phyloP scores from a whole-genome alignment of 352 stramenopile genomes.

The Lagenidium sp. region DNA sequence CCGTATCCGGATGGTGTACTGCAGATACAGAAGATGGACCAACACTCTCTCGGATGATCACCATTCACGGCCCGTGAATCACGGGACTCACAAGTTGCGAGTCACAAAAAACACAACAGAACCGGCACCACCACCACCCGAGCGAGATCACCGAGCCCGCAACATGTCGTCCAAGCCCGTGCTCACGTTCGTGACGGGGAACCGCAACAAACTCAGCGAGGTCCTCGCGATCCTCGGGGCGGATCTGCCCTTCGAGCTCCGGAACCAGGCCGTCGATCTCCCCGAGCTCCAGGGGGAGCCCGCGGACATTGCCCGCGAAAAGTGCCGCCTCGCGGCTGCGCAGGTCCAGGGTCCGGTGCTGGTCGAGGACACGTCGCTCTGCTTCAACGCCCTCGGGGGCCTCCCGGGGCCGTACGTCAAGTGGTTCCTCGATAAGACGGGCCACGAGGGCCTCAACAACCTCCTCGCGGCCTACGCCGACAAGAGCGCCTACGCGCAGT shows the following conservation, averaged over 20 bases:
- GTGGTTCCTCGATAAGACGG: constrained; percentile 97
- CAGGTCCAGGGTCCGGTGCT: constrained; percentile 87
- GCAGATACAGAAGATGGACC: too few relatives aligned
- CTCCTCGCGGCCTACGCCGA: constrained; percentile 92
- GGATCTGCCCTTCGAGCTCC: constrained; percentile 88
- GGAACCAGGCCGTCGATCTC: constrained; percentile 92
- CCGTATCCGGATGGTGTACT: too few relatives aligned
- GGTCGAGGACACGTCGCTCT: constrained; percentile 96
- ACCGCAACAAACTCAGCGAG: constrained; percentile 81
- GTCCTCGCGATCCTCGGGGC: constrained; percentile 73
- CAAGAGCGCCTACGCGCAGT: constrained; percentile 95
- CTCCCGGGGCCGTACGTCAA: constrained; percentile 97
- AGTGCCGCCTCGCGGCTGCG: constrained; percentile 88
- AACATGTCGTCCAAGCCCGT: constrained; percentile 21
- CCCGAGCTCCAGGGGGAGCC: constrained; percentile 97
- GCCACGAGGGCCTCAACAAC: constrained; percentile 91
- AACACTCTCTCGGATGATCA: too few relatives aligned
- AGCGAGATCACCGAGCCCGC: background rate
- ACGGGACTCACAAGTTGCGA: too few relatives aligned
- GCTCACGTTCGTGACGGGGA: constrained; percentile 81
- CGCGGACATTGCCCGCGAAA: constrained; percentile 91
- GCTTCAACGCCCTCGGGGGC: constrained; percentile 93
- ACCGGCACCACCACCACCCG: background rate
- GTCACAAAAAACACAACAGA: too few relatives aligned
- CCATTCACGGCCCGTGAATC: too few relatives aligned